Evolutionary conservation across 371 early-diverging fungal genomes (phyloP).

Genomic region (Mucor indicus): DNA sequence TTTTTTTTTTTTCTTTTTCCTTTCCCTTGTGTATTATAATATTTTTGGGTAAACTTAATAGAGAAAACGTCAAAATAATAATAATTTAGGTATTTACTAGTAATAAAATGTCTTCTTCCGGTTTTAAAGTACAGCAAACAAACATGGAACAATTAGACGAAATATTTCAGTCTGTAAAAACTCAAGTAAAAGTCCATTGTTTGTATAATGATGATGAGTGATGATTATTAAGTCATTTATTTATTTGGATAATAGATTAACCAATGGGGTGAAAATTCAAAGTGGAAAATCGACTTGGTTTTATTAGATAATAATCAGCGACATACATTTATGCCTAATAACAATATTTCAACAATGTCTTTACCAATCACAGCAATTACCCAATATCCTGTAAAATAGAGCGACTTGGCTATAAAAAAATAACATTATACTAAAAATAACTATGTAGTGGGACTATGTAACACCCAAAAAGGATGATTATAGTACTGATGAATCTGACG

Average conservation of each 20-base stretch:
- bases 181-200: conserved; percentile 12
- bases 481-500: too few relatives aligned
- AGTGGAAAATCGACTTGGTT: conserved; percentile 38
- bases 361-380: conserved; percentile 16
- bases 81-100: too few relatives aligned
- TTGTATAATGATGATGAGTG: neutral
- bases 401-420: too few relatives aligned
- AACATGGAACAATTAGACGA: too few relatives aligned
- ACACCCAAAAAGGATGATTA: conserved; percentile 10
- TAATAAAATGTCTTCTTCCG: too few relatives aligned
- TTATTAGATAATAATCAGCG: conserved; percentile 19
- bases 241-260: conserved; percentile 16
- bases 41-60: too few relatives aligned
- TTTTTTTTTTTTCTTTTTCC: too few relatives aligned
- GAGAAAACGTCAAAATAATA: too few relatives aligned
- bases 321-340: conserved; percentile 7
- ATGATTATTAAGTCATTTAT: neutral
- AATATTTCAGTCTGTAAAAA: conserved; percentile 24
- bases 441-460: conserved; percentile 20
- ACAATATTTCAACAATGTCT: conserved; percentile 1
- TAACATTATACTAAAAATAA: too few relatives aligned
- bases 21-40: too few relatives aligned
- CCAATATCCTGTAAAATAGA: conserved; percentile 23
- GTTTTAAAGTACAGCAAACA: too few relatives aligned
- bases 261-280: conserved; percentile 37